Evolutionary conservation across 2,329 filamentous ascomycete species (phyloP).

Genomic region (Monilinia vaccinii-corymbosi): DNA sequence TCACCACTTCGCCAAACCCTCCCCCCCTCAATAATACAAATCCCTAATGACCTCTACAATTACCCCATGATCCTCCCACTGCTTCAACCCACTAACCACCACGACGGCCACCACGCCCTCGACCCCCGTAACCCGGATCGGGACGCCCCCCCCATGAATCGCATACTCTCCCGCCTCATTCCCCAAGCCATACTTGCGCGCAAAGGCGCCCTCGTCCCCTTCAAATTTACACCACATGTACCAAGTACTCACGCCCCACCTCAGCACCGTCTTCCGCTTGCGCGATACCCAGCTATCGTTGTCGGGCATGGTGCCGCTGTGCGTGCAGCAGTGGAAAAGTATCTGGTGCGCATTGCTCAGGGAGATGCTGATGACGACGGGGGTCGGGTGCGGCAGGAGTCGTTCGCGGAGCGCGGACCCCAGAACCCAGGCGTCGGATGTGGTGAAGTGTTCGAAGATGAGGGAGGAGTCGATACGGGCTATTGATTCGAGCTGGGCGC

Average conservation of each 20-base stretch:
- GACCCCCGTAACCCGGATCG: conserved; percentile 61
- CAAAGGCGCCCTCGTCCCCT: conserved; percentile 56
- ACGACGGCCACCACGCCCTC: conserved; percentile 69
- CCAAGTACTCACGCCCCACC: conserved; percentile 64
- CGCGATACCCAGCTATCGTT: conserved; percentile 62
- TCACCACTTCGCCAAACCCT: no score
- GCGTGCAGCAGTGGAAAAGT: conserved; percentile 61
- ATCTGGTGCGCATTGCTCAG: conserved; percentile 49
- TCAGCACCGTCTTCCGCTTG: conserved; percentile 62
- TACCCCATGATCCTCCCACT: conserved; percentile 69
- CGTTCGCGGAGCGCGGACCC: conserved; percentile 55
- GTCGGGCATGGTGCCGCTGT: conserved; percentile 59
- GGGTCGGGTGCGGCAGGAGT: conserved; percentile 45
- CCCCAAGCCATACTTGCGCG: conserved; percentile 54
- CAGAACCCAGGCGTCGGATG: conserved; percentile 54
- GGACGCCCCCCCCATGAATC: conserved; percentile 70
- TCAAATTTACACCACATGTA: conserved; percentile 58
- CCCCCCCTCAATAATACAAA: conserved; percentile 16
- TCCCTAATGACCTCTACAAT: conserved; percentile 47
- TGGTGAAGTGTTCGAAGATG: conserved; percentile 42
- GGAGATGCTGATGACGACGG: conserved; percentile 55
- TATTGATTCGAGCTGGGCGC: conserved; percentile 27
- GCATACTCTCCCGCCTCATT: conserved; percentile 54
- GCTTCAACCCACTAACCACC: conserved; percentile 66
- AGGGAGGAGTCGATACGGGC: conserved; percentile 26